Evolutionary conservation across 2,329 filamentous ascomycete species (phyloP).

Genomic region (Lachnellula subtilissima): DNA sequence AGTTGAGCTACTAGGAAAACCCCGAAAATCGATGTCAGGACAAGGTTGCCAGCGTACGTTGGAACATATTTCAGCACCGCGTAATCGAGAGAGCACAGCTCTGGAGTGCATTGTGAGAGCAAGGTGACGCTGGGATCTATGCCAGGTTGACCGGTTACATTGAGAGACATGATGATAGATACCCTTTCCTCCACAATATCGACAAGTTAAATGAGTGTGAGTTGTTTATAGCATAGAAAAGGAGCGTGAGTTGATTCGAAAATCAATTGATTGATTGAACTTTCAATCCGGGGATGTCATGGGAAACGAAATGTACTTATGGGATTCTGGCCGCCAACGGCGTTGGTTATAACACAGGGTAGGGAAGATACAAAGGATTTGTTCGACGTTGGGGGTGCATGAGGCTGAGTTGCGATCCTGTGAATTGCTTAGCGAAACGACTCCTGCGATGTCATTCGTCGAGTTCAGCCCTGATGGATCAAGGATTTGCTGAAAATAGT

Average conservation of each 20-base stretch:
- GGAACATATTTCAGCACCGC: conserved; percentile 16
- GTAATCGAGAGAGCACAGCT: conserved; percentile 14
- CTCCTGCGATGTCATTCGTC: neutral
- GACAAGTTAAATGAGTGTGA: neutral
- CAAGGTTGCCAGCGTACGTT: conserved; percentile 20
- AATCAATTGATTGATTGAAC: neutral
- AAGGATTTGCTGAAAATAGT: neutral
- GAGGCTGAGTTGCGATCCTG: neutral
- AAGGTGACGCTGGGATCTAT: conserved; percentile 10
- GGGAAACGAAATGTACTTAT: neutral
- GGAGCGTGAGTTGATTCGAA: neutral
- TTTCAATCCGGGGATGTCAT: neutral
- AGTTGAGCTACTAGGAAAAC: conserved; percentile 17
- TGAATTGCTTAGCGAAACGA: neutral
- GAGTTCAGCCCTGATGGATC: neutral
- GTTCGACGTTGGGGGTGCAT: neutral
- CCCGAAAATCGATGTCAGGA: conserved; percentile 27
- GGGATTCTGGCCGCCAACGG: neutral
- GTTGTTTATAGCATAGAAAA: neutral
- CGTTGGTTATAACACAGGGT: neutral
- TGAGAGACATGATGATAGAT: conserved; percentile 4
- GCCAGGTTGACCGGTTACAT: conserved; percentile 3
- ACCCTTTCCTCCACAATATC: neutral
- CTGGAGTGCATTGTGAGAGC: conserved; percentile 11
- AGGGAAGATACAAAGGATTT: neutral